Evolutionary conservation across 2,329 filamentous ascomycete species (phyloP).

Genomic region (Colletotrichum magnum): DNA sequence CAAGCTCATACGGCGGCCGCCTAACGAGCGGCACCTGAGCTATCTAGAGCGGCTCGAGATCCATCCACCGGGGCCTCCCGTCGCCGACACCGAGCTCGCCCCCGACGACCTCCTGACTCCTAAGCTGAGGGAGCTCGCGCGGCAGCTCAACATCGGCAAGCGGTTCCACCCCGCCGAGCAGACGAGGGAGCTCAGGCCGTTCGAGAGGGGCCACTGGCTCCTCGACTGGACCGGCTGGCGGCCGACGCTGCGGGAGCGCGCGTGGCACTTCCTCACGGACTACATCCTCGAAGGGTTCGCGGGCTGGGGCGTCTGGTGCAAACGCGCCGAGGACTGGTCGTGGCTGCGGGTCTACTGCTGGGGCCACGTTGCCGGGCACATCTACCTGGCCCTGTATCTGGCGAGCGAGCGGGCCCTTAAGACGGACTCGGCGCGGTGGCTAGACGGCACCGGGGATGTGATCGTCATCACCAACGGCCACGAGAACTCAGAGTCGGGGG

Average conservation of each 20-base stretch:
- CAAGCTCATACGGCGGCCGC: constrained; percentile 39
- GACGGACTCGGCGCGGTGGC: constrained; percentile 73
- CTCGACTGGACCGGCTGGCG: constrained; percentile 72
- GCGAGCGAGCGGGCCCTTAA: constrained; percentile 76
- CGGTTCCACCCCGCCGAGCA: constrained; percentile 64
- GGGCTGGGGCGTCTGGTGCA: constrained; percentile 78
- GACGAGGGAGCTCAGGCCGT: constrained; percentile 61
- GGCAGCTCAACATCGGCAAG: constrained; percentile 64
- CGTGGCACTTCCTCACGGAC: constrained; percentile 75
- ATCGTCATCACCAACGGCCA: constrained; percentile 51
- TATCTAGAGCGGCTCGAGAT: constrained; percentile 60
- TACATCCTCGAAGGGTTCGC: constrained; percentile 71
- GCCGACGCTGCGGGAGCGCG: constrained; percentile 59
- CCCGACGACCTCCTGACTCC: constrained; percentile 69
- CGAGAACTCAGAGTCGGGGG: constrained; percentile 34
- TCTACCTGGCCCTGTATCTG: constrained; percentile 82
- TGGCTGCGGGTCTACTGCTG: constrained; percentile 81
- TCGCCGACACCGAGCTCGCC: constrained; percentile 59
- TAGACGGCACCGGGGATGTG: constrained; percentile 73
- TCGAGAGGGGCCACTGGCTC: constrained; percentile 86
- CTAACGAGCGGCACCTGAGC: constrained; percentile 43
- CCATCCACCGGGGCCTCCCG: constrained; percentile 66
- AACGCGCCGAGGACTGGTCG: constrained; percentile 57
- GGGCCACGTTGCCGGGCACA: constrained; percentile 79
- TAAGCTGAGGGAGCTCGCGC: constrained; percentile 66